Evolutionary conservation across 208 protist species (phyloP), one percentile per base, ranked within the genome.

Genomic region (Sergeia podlipaevii): DNA sequence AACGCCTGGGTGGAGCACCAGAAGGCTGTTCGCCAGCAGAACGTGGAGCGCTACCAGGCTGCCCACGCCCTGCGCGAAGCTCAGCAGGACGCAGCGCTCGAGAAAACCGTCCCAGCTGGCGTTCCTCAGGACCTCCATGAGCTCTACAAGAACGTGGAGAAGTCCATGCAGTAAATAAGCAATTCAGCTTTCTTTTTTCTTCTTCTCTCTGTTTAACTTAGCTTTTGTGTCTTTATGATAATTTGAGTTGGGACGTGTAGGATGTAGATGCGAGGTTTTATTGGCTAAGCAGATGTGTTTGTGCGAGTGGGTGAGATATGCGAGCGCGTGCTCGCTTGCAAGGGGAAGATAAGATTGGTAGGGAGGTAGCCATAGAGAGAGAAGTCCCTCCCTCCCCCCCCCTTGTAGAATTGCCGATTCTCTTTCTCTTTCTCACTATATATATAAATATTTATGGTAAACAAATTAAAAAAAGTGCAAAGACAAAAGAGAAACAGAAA

Each of bases 1-100:
- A 70, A 68, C 48, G 57, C 74, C 53, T 95, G 88, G 88, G 65
- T 76, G 10, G 77, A 63, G 10, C 69, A 90, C 43, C 78, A 89
- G 65, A 69, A 78, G 54, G 51, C 72, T 26, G 44, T 89, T 28
- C 79, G 76, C 29, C 64, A 80, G 62, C 60, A 84, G 66, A 84
- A 84, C 47, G 76, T 70, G 55, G 71, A 80, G 54, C 67, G 65
- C 41, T 60, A 80, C 49, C 70, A 86, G 56, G 76, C 77, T 15
- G 74, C 76, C 24, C 46, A 75, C 17, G 74, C 68, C 26, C 42
- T 72, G 15, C 41, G 50, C n/a, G 60, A 75, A 43, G 60, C 60
- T 15, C 58, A 66, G 32, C 26, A 34, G 29, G 56, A 46, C 26
- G 55, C 49, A 23, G 51, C 52, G 34, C 17, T 55, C 42, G 57